phyloP scores from a whole-genome alignment of 2,329 filamentous ascomycete genomes.

The Anthostomella pinea region DNA sequence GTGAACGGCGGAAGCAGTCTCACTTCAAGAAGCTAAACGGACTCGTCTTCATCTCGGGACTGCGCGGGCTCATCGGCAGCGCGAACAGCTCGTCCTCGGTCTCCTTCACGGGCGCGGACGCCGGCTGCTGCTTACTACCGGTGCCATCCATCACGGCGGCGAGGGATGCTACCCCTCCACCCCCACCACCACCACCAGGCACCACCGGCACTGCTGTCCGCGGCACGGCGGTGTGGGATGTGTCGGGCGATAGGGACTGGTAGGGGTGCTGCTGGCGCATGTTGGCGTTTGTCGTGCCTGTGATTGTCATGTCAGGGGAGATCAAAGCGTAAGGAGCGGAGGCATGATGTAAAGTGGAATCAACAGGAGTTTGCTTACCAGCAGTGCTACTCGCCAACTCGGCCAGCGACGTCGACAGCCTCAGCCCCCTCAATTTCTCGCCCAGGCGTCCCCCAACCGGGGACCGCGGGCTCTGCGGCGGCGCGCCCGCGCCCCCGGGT shows the following conservation, averaged over 20 bases:
- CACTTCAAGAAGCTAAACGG: constrained; percentile 63
- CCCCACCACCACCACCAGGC: too few species aligned
- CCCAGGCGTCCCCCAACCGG: constrained; percentile 67
- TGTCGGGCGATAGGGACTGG: constrained; percentile 8
- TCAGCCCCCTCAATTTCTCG: constrained; percentile 78
- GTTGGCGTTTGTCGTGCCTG: too few species aligned
- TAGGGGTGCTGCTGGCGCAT: constrained; percentile 7
- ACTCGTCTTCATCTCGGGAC: constrained; percentile 80
- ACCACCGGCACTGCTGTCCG: constrained; percentile 5
- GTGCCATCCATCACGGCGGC: constrained; percentile 39
- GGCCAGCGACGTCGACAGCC: constrained; percentile 68
- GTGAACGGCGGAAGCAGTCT: too few species aligned
- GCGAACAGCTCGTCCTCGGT: constrained; percentile 83
- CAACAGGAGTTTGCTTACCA: constrained; percentile 26
- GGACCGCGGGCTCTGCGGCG: constrained; percentile 59
- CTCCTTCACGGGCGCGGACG: constrained; percentile 39
- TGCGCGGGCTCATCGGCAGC: constrained; percentile 79
- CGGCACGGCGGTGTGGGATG: constrained; percentile 35
- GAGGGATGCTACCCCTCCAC: constrained; percentile 34
- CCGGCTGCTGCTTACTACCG: constrained; percentile 25
- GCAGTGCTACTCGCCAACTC: constrained; percentile 47
- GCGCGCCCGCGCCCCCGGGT: too few species aligned
- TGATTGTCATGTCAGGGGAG: too few species aligned
- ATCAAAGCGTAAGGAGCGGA: neutral
- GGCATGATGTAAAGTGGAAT: too few species aligned